Evolutionary conservation across 768 basidiomycete species (phyloP), one percentile per base, ranked within the genome.

Genomic region (Astraeus odoratus): DNA sequence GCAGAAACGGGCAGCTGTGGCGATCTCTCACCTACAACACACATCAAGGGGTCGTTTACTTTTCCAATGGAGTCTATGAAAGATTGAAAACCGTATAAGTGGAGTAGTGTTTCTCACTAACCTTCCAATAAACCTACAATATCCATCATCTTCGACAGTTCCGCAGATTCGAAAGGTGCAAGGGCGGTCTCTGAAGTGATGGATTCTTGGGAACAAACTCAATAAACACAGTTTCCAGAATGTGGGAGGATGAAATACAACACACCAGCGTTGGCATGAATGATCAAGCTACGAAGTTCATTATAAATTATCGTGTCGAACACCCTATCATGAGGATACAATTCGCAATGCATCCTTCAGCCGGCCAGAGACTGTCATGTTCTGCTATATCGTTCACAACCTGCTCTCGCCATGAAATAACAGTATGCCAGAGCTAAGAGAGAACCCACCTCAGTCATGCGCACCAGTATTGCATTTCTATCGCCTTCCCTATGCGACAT

Each of bases 391-490:
- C n/a, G n/a, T n/a, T n/a, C n/a, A n/a, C n/a, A n/a, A n/a, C n/a
- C n/a, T n/a, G n/a, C n/a, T n/a, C n/a, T n/a, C n/a, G n/a, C n/a
- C n/a, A n/a, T n/a, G n/a, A n/a, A n/a, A n/a, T n/a, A n/a, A n/a
- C n/a, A n/a, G n/a, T n/a, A n/a, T n/a, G n/a, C n/a, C n/a, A n/a
- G n/a, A n/a, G n/a, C n/a, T n/a, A n/a, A 16, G 24, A 22, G 13
- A 13, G 27, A 27, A 50, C 41, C 12, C 8, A 39, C 37, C 43
- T 10, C 9, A 42, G 20, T 9, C 18, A 7, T 15, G 6, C 33
- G 51, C 3, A 57, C 61, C 61, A 64, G 40, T 61, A 63, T 38
- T 60, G 56, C 15, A 47, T 47, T 43, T 59, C 56, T n/a, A 64
- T 43, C 23, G 50, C 57, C 31, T 47, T 43, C 40, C 53, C 61